Conservation (phyloP, 768 basidiomycete species). For the Serpula lacrymans region DNA sequence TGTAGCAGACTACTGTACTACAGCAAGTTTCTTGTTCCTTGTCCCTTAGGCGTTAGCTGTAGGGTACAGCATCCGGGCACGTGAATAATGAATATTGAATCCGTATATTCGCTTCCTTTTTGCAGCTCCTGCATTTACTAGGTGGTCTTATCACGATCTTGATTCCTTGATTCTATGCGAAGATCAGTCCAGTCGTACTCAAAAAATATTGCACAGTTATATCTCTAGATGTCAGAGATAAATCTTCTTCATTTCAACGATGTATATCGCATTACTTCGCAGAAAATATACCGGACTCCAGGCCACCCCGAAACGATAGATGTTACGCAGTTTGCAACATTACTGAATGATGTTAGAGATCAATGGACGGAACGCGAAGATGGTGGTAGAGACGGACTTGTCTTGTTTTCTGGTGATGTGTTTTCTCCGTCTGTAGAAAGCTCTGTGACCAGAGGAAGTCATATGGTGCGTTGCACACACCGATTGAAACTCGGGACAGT, state of each 20-base stretch:
- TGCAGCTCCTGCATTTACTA: too few relatives aligned
- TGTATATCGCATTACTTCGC: constrained; percentile 77
- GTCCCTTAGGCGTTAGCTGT: too few relatives aligned
- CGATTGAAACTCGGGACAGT: neutral
- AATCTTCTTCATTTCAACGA: constrained; percentile 75
- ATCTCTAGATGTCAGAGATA: constrained; percentile 30
- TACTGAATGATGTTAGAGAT: constrained; percentile 59
- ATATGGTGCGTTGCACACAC: constrained; percentile 60
- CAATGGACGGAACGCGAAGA: constrained; percentile 49
- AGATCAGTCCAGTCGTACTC: too few relatives aligned
- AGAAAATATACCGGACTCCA: constrained; percentile 60
- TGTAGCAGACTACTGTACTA: too few relatives aligned
- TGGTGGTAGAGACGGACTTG: constrained; percentile 64
- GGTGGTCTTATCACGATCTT: too few relatives aligned
- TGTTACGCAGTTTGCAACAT: constrained; percentile 80
- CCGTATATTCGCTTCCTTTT: too few relatives aligned
- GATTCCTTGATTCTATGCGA: too few relatives aligned
- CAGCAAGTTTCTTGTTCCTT: too few relatives aligned
- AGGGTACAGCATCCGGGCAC: too few relatives aligned
- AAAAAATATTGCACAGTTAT: too few relatives aligned
- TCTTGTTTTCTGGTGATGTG: constrained; percentile 86
- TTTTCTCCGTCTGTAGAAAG: constrained; percentile 88
- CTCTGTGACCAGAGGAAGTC: constrained; percentile 83
- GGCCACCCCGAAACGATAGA: constrained; percentile 65
- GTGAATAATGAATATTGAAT: too few relatives aligned